Evolutionary conservation across 192 early-diverging fungal genomes (phyloP), one percentile per base, ranked within the genome.

Genomic region (Coemansia sp.): DNA sequence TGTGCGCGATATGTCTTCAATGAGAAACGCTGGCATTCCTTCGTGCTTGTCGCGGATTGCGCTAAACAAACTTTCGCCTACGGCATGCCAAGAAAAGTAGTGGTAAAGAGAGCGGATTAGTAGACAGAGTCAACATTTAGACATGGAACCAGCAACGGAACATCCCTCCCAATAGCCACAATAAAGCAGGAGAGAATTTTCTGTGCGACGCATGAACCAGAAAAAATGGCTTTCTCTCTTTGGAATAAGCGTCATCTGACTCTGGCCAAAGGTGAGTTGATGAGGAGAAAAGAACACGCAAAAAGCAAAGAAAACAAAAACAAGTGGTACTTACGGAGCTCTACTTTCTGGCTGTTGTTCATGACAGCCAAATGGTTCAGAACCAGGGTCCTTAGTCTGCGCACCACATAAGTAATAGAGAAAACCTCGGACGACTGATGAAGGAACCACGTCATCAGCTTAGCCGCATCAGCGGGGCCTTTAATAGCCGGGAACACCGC

Each of bases 341-440:
- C 72, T 4, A 66, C 26, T 61, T 79, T 79, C 32, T 79, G 73
- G 41, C 71, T 76, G 64, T 52, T 67, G 5, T 57, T 13, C 69
- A 84, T 66, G 15, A 79, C 77, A 47, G 64, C 61, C 64, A 84
- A 61, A 61, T 84, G 81, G 67, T 84, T 84, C 60, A 84, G 68
- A 32, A 84, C 71, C 54, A 84, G 73, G 15, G 72, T 75, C 13
- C 70, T 70, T 38, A 84, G 68, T 37, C 81, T 60, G 39, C 68
- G 70, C 38, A 84, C 70, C 11, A 76, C 61, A 40, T 84, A 84
- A 13, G 76, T 70, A 39, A 72, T 68, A n/a, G 81, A 84, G 41
- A 72, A 76, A 13, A 84, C 76, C 67, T 67, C 41, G 11, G 64
- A 63, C 49, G 81, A 68, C 70, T 84, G 75, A 47, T 72, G 72